Percentiles rank a stretch among this genome's conserved stretches.
Conservation (phyloP, 345 rosid species). For the Bruguiera sexangula region DNA sequence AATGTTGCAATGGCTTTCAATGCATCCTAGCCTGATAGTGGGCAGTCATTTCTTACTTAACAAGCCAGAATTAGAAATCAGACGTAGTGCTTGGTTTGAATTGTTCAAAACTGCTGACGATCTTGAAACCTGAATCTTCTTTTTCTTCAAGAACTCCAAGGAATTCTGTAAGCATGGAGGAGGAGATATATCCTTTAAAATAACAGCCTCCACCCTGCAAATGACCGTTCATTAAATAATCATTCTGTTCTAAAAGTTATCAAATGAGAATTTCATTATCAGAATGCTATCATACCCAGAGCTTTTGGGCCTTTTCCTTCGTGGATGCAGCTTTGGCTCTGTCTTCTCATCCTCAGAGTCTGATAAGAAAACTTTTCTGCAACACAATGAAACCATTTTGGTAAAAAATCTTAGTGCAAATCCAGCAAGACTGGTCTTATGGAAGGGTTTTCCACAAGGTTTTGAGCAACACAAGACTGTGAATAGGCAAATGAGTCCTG, state of each 20-base stretch:
- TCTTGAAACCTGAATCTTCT: constrained; percentile 71
- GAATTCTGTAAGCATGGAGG: constrained; percentile 65
- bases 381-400: constrained; percentile 2
- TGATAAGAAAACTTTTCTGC: constrained; percentile 56
- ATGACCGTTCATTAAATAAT: not conserved
- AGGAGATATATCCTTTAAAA: constrained; percentile 65
- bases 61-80: constrained; percentile 48
- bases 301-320: constrained; percentile 59
- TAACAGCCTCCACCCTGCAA: constrained; percentile 62
- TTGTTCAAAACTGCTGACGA: constrained; percentile 71
- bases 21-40: not conserved
- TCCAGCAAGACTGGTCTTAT: no score
- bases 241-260: not conserved
- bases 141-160: constrained; percentile 75
- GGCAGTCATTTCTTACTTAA: constrained; percentile 34
- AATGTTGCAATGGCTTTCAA: not conserved
- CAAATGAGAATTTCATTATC: not conserved
- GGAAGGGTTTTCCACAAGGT: no score
- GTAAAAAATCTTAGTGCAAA: constrained; percentile 4
- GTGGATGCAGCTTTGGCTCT: constrained; percentile 26
- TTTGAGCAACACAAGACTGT: no score
- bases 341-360: constrained; percentile 61
- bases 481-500: no score
- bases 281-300: constrained; percentile 50
- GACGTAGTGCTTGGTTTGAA: constrained; percentile 76